A percentile compares a stretch with the other conserved stretches of the same genome.
These are phyloP conservation scores for Trichoderma brevicompactum DNA, from an alignment of 2,329 filamentous ascomycete species.

Conservation along the genomic window DNA sequence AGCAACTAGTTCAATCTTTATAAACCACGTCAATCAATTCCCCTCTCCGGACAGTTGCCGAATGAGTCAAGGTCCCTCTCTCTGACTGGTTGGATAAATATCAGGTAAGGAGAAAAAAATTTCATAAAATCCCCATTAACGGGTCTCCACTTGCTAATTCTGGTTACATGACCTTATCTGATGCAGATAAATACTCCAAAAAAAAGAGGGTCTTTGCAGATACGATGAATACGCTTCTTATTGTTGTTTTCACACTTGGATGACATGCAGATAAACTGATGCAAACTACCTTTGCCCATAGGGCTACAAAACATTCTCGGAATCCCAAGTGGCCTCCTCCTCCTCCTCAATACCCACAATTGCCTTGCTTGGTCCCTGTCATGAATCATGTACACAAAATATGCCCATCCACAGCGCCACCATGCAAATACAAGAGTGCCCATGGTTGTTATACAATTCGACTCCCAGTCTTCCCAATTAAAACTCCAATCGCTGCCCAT, in stretches of 20 bases:
- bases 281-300: not conserved
- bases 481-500: constrained; percentile 2
- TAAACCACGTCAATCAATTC: not conserved
- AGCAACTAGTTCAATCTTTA: not conserved
- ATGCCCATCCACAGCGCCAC: not conserved
- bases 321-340: not conserved
- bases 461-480: not conserved
- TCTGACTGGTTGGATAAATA: constrained; percentile 3
- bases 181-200: not conserved
- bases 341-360: not conserved
- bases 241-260: no score
- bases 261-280: no score
- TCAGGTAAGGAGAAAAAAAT: not conserved
- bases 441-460: not conserved
- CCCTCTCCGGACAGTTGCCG: not conserved
- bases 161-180: not conserved
- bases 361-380: not conserved
- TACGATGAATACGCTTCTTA: no score
- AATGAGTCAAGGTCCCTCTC: not conserved
- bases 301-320: not conserved
- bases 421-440: not conserved
- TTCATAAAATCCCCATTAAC: not conserved
- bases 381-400: not conserved
- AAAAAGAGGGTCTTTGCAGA: not conserved
- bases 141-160: not conserved